phyloP scores from a whole-genome alignment of 192 early-diverging fungal genomes.

The Backusella westeae region DNA sequence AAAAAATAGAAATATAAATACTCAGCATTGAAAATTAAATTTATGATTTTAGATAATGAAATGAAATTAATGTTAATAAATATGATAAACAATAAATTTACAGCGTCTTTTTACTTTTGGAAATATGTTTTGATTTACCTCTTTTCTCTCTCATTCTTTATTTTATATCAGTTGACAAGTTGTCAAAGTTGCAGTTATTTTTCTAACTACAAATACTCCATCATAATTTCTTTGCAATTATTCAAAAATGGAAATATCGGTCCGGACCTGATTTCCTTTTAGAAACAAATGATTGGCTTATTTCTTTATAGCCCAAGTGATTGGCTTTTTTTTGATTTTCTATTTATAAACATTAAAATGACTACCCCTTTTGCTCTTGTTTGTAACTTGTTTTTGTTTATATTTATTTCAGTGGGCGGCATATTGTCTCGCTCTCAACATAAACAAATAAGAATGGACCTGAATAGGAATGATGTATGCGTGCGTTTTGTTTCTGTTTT shows the following conservation, averaged over 20 bases:
- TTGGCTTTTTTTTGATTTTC: neutral
- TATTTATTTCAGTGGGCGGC: neutral
- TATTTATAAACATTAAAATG: slow-evolving; percentile 3
- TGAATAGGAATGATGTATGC: neutral
- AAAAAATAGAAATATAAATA: neutral
- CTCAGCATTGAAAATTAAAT: neutral
- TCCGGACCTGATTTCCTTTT: slow-evolving; percentile 4
- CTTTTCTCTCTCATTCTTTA: neutral
- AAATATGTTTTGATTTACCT: neutral
- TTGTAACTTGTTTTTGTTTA: neutral
- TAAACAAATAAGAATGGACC: neutral
- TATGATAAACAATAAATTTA: neutral
- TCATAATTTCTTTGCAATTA: neutral
- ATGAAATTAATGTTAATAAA: neutral
- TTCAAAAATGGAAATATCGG: neutral
- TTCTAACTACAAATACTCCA: neutral
- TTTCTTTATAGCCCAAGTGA: neutral
- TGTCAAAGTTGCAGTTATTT: neutral
- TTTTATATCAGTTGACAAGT: slow-evolving; percentile 4
- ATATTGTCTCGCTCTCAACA: neutral
- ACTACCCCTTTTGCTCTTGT: neutral
- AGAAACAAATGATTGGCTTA: neutral
- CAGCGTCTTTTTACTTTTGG: neutral
- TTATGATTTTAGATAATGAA: neutral
- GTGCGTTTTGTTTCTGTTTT: neutral